These are phyloP conservation scores for Raddia distichophylla DNA, from an alignment of 176 grass and related monocot genomes.

Conservation along the genomic window DNA sequence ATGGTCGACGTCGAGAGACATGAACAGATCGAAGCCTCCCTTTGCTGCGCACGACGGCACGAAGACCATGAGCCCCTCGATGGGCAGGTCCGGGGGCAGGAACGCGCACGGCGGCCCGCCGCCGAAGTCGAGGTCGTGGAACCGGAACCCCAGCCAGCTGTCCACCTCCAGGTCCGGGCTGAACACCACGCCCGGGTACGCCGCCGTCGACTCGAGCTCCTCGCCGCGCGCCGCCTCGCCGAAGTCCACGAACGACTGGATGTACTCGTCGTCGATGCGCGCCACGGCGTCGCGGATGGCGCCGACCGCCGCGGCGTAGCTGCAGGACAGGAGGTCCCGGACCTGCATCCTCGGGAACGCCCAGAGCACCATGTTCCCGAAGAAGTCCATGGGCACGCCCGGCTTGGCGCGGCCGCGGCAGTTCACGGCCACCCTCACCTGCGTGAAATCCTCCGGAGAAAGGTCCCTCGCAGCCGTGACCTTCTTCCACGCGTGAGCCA, in stretches of 20 bases:
- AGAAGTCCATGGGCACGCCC: slow-evolving; percentile 23
- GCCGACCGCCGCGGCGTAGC: slow-evolving; percentile 15
- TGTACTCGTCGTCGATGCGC: slow-evolving; percentile 39
- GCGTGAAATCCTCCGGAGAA: background rate
- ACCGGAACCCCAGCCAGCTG: slow-evolving; percentile 56
- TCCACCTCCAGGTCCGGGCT: slow-evolving; percentile 54
- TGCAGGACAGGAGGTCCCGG: slow-evolving; percentile 26
- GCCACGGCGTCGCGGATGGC: slow-evolving; percentile 45
- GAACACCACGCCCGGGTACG: slow-evolving; percentile 21
- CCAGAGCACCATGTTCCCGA: slow-evolving; percentile 58
- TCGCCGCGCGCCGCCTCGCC: slow-evolving; percentile 10
- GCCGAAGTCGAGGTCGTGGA: slow-evolving; percentile 56
- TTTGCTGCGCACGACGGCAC: slow-evolving; percentile 34
- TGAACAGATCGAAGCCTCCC: slow-evolving; percentile 41
- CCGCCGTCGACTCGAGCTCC: slow-evolving; percentile 43
- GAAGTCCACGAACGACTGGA: slow-evolving; percentile 62
- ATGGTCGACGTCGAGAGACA: slow-evolving; percentile 14
- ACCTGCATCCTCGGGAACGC: slow-evolving; percentile 40
- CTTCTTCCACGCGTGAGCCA: slow-evolving; percentile 56
- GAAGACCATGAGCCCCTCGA: slow-evolving; percentile 42
- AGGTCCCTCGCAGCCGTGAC: slow-evolving; percentile 48
- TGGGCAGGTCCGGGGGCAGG: slow-evolving; percentile 39
- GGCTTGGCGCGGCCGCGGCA: slow-evolving; percentile 33
- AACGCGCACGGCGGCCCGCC: slow-evolving; percentile 41
- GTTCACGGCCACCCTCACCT: slow-evolving; percentile 41